A percentile compares a stretch with the other conserved stretches of the same genome.
These are phyloP conservation scores for Camptophora hylomeconis DNA, from an alignment of 2,329 filamentous ascomycete species.

Conservation along the genomic window DNA sequence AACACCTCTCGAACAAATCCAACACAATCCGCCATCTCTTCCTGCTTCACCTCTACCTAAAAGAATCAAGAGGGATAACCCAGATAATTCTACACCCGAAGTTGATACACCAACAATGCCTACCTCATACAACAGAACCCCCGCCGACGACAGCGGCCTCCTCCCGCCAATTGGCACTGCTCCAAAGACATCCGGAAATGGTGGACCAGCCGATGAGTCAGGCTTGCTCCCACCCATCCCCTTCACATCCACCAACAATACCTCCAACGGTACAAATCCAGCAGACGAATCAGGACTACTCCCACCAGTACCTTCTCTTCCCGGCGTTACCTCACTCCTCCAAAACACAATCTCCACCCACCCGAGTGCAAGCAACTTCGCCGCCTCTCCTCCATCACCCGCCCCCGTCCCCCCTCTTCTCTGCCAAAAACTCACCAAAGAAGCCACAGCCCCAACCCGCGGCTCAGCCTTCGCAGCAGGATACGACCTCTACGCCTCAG, in stretches of 20 bases:
- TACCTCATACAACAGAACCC: slow-evolving; percentile 9
- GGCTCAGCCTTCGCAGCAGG: slow-evolving; percentile 84
- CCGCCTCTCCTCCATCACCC: slow-evolving; percentile 38
- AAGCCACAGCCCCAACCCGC: slow-evolving; percentile 71
- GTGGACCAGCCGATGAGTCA: no score
- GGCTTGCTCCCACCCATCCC: no score
- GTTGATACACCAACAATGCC: slow-evolving; percentile 1
- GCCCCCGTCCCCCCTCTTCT: slow-evolving; percentile 47
- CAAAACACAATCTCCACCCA: slow-evolving; percentile 44
- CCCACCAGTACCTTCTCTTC: no score
- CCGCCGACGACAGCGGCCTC: slow-evolving; percentile 11
- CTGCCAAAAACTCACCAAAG: slow-evolving; percentile 74
- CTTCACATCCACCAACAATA: no score
- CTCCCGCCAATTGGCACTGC: no score
- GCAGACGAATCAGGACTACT: no score
- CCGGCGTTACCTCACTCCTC: no score
- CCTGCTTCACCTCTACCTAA: slow-evolving; percentile 67
- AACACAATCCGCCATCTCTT: slow-evolving; percentile 41
- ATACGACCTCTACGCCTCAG: slow-evolving; percentile 79
- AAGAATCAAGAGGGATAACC: slow-evolving; percentile 52
- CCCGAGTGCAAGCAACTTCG: slow-evolving; percentile 66
- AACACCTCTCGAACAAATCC: slow-evolving; percentile 16
- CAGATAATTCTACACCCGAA: slow-evolving; percentile 18
- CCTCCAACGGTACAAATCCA: no score
- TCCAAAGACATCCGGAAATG: no score